Base-by-base conservation (phyloP, 139 green algal species). In the Parachlorella kessleri region DNA sequence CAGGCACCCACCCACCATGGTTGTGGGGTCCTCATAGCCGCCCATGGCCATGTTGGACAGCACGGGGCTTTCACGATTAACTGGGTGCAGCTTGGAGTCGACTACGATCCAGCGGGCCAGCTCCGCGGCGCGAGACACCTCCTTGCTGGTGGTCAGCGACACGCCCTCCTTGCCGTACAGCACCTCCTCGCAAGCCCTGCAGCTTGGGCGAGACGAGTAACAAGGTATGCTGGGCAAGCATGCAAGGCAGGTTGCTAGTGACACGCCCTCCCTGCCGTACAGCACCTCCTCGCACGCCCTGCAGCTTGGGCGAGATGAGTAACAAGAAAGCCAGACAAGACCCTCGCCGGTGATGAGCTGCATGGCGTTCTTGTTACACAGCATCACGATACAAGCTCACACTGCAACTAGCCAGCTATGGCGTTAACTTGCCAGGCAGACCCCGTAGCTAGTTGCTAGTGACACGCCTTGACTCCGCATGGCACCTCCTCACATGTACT, bases 81-180 rank as follows among this genome's bases (percentile, higher is more conserved):
- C 75, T 6, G 90, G 90, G 80, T 93, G 81, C 72, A 93, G 81
- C 48, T 75, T 83, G 30, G 87, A 92, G 48, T 88, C 65, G 40
- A 79, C 40, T 24, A 93, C 90, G 64, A 94, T 82, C 76, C 81
- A 94, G 26, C 86, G 80, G 26, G 90, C 88, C 70, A 94, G 81
- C 48, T 87, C 77, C 18, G 84, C 84, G 0, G 90, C 90, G 4
- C 54, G 78, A 26, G 83, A 48, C 35, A 94, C 81, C 72, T 93
- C 88, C 42, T 82, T 77, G n/a, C 72, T 64, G 38, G 90, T 93
- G 35, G 67, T 68, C 24, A 95, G 75, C 14, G 91, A 91, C 32
- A 83, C 77, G 18, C 74, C 82, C 2, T 85, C 64, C 5, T 35
- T 53, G 8, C 91, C 91, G 41, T 83, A 94, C 28, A 92, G 59